Conservation (phyloP, 2,329 filamentous ascomycete genomes). For the Fusarium stilboides region DNA sequence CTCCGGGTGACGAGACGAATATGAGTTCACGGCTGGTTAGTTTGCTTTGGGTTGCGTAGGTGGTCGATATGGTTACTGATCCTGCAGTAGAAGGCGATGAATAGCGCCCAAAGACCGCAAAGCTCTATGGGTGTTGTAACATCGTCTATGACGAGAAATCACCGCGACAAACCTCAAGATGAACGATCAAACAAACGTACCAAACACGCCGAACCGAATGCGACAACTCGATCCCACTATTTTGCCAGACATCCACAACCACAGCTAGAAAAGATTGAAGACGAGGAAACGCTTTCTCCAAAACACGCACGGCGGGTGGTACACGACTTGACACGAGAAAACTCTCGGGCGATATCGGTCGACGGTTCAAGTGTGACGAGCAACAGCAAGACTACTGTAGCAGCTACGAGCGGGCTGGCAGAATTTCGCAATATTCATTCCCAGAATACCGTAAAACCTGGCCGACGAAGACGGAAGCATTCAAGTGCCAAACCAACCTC, state of each 20-base stretch:
- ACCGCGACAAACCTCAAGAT: constrained; percentile 9
- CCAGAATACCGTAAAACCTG: constrained; percentile 8
- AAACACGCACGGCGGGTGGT: constrained; percentile 10
- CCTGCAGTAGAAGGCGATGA: constrained; percentile 44
- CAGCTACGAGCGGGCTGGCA: constrained; percentile 16
- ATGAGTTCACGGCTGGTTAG: constrained; percentile 47
- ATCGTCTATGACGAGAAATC: constrained; percentile 4
- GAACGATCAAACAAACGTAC: constrained; percentile 46
- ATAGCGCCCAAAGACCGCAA: constrained; percentile 37
- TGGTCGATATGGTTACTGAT: constrained; percentile 24
- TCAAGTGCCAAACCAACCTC: not conserved
- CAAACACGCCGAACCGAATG: constrained; percentile 19
- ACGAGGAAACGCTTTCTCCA: constrained; percentile 15
- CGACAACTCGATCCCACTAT: constrained; percentile 1
- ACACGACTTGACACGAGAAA: constrained; percentile 39
- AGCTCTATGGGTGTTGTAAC: constrained; percentile 40
- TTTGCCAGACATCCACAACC: constrained; percentile 4
- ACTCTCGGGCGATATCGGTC: constrained; percentile 38
- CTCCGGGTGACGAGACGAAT: constrained; percentile 44
- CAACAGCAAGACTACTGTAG: constrained; percentile 23
- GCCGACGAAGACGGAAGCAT: constrained; percentile 24
- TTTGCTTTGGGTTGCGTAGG: constrained; percentile 1
- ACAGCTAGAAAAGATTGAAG: constrained; percentile 27
- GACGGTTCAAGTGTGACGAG: constrained; percentile 39
- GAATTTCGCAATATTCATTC: constrained; percentile 45